Evolutionary conservation across 306 rosid genomes (phyloP).

Genomic region (Macrotyloma uniflorum): DNA sequence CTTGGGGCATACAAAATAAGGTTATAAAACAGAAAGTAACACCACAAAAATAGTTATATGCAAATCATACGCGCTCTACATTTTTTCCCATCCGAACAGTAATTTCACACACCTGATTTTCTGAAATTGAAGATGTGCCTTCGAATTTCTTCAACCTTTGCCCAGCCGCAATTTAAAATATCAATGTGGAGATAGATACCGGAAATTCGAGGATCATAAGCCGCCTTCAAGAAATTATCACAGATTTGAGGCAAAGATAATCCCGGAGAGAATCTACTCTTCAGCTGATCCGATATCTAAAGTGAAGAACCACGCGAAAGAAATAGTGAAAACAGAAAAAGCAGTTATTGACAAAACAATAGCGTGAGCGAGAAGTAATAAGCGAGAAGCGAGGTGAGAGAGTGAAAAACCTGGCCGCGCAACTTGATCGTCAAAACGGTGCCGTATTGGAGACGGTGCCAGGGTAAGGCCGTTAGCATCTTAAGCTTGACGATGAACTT

Average conservation of each 20-base stretch:
- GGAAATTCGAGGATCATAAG: conserved; percentile 86
- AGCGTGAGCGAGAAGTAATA: background rate
- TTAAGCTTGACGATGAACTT: conserved; percentile 67
- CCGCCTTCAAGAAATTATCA: conserved; percentile 87
- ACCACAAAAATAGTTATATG: background rate
- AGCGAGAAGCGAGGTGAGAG: background rate
- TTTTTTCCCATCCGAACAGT: background rate
- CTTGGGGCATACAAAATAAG: background rate
- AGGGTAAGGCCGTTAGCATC: conserved; percentile 78
- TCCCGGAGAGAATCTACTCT: conserved; percentile 71
- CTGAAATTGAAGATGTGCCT: conserved; percentile 78
- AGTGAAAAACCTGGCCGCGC: conserved; percentile 83
- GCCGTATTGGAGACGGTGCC: conserved; percentile 82
- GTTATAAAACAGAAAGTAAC: background rate
- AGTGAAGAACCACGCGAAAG: background rate
- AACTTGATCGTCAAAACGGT: conserved; percentile 74
- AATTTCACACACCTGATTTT: conserved; percentile 65
- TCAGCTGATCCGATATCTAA: conserved; percentile 83
- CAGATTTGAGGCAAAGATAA: conserved; percentile 86
- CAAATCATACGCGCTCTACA: background rate
- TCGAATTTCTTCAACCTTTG: conserved; percentile 90
- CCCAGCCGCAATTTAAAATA: conserved; percentile 89
- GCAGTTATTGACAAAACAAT: background rate
- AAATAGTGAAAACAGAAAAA: background rate
- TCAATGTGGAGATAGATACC: conserved; percentile 85